Evolutionary conservation across 768 basidiomycete species (phyloP), one percentile per base, ranked within the genome.

Genomic region (Rhodotorula paludigena): DNA sequence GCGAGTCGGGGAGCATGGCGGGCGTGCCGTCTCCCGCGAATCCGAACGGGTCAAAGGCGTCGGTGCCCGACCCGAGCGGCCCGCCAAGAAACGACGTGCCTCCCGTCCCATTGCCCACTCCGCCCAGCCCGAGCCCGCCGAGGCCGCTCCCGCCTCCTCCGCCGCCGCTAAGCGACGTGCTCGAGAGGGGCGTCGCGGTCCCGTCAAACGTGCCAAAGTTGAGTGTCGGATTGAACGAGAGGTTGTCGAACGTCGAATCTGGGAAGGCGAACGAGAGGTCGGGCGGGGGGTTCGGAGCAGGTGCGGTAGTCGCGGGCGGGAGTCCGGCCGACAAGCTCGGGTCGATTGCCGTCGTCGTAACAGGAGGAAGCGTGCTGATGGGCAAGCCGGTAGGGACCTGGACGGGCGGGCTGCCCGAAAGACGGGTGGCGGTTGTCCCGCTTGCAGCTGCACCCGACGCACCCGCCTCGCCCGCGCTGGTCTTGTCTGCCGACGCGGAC

Each of bases 231-330:
- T 68, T 68, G 62, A 68, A 68, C 11, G 62, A 63, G 25, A 68
- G 51, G 33, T 52, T 59, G 21, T 63, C 62, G 57, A 68, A 58
- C 20, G 16, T 35, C 21, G 67, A 60, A 35, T 68, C 67, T 45
- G 67, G 53, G 53, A 68, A 59, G 36, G 52, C 61, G 62, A 63
- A 68, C 6, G 67, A 63, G 38, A 68, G 67, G 39, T 68, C 67
- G 28, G 67, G 52, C 36, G 67, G 57, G 1, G 61, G 62, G 41
- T 68, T 63, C 23, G 61, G 67, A 4, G 66, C 60, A 11, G 56
- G 60, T 32, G 49, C 49, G n/a, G 61, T 28, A n/a, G 39, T 42
- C 11, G 57, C 32, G 0, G 42, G 12, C 5, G 21, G 9, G 10
- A 3, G 38, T 1, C 9, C 5, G 28, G 14, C 33, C 20, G 45